Evolutionary conservation across 768 basidiomycete species (phyloP), one percentile per base, ranked within the genome.

Genomic region (Serpula lacrymans): DNA sequence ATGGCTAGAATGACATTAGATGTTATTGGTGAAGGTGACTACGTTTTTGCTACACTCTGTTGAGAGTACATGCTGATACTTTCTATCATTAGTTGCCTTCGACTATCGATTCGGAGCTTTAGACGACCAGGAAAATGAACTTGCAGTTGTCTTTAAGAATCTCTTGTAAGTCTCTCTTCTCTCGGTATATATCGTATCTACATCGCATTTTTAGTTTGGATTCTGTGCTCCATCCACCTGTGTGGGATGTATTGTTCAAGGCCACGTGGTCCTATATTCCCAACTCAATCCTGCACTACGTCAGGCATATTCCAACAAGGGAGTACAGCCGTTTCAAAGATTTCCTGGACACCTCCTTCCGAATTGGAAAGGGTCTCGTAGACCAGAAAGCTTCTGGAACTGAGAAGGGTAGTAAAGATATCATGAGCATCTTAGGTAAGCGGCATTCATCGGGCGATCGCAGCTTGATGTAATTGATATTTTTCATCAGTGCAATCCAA

Each of bases 401-500:
- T 11, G 49, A 49, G 20, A 57, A 57, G 32, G 54, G 53, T 16
- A 41, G 45, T 4, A 60, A 53, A 42, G 64, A 63, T 39, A 57
- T 64, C 16, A 59, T 65, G 51, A 65, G 62, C 26, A 49, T 66
- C 20, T 50, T 66, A 0, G 52, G 61, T 57, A 31, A 18, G 52
- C 41, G 12, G 9, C 5, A 14, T 11, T 22, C 5, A 7, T 14
- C n/a, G n/a, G 6, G 14, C 8, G n/a, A 33, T 8, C n/a, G n/a
- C 31, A n/a, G n/a, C n/a, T n/a, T n/a, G n/a, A n/a, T n/a, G n/a
- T n/a, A n/a, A n/a, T n/a, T n/a, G n/a, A n/a, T n/a, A n/a, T n/a
- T n/a, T n/a, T n/a, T n/a, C n/a, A n/a, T 11, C 21, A 57, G 58
- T 64, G 14, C 57, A 53, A 27, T 61, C 64, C 1, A 66, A 66